Evolutionary conservation across 116 monocot genomes (phyloP).

Genomic region (Phalaenopsis hybrid): DNA sequence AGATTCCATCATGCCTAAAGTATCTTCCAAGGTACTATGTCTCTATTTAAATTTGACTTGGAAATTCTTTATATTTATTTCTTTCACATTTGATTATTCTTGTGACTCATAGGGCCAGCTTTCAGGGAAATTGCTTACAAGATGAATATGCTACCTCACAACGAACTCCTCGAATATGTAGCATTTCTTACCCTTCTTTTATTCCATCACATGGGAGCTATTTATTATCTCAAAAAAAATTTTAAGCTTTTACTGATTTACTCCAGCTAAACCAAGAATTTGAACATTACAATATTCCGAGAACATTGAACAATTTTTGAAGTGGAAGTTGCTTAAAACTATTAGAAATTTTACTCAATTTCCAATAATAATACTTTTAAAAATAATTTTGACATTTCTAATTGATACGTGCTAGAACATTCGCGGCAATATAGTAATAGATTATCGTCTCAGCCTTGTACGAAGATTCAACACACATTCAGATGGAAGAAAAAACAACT

Average conservation of each 20-base stretch:
- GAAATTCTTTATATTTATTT: neutral
- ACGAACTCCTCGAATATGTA: conserved; percentile 32
- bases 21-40: conserved; percentile 44
- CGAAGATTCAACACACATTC: no score
- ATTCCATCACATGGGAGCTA: neutral
- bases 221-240: neutral
- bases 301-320: neutral
- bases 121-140: conserved; percentile 58
- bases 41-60: neutral
- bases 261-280: neutral
- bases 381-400: neutral
- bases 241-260: neutral
- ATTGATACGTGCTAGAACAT: neutral
- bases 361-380: neutral
- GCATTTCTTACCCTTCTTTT: neutral
- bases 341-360: neutral
- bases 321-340: neutral
- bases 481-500: no score
- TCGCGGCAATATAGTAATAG: no score
- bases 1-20: conserved; percentile 44
- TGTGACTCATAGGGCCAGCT: conserved; percentile 32
- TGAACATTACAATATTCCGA: neutral
- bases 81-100: neutral
- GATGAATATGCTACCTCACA: conserved; percentile 42
- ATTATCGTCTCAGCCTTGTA: no score